phyloP scores from a whole-genome alignment of 805 yeast species.

The Candida ipomoeae region DNA sequence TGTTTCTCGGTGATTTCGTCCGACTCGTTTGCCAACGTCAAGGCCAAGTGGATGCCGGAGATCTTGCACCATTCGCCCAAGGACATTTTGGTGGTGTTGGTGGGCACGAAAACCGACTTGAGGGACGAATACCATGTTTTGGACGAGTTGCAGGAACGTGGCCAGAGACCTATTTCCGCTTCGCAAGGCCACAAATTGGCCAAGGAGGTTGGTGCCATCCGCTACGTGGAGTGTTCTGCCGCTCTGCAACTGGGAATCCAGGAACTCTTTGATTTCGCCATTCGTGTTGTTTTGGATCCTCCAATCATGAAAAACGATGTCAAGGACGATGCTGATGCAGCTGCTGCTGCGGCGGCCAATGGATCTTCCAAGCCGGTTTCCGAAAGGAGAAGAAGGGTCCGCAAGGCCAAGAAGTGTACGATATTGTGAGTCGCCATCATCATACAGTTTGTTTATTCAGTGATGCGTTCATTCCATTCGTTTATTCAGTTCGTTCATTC shows the following conservation, averaged over 20 bases:
- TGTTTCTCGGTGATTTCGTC: conserved; percentile 86
- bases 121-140: conserved; percentile 77
- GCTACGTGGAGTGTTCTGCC: conserved; percentile 85
- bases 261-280: conserved; percentile 80
- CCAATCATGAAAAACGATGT: conserved; percentile 25
- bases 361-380: neutral
- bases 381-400: conserved; percentile 26
- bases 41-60: conserved; percentile 76
- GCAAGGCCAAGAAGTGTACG: conserved; percentile 36
- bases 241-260: conserved; percentile 84
- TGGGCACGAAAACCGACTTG: conserved; percentile 87
- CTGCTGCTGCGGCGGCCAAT: conserved; percentile 11
- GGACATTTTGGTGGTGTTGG: conserved; percentile 62
- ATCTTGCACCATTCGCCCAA: conserved; percentile 77
- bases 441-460: no score
- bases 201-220: conserved; percentile 65
- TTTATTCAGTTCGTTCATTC: no score
- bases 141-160: conserved; percentile 60
- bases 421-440: conserved; percentile 25
- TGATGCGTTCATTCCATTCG: no score
- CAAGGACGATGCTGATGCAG: conserved; percentile 10
- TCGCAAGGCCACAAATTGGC: conserved; percentile 67
- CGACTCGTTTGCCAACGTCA: conserved; percentile 73
- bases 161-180: conserved; percentile 56
- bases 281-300: conserved; percentile 60